Percentiles rank a stretch among this genome's conserved stretches.
Evolutionary conservation across 2,329 filamentous ascomycete species (phyloP).

Genomic region (Cercospora sp.): DNA sequence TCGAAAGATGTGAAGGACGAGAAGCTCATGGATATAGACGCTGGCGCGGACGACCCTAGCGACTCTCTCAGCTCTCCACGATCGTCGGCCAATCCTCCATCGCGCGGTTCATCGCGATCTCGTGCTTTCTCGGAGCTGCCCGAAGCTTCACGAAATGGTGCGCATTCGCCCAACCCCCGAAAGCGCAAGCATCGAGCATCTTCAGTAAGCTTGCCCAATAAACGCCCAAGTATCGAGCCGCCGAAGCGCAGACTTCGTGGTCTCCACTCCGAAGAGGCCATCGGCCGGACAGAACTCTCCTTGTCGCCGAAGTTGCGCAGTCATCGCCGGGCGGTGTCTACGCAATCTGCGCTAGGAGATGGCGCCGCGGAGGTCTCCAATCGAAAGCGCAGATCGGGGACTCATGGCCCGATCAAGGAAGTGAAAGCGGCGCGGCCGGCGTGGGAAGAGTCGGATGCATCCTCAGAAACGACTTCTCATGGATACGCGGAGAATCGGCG

Average conservation of each 20-base stretch:
- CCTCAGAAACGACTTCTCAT: slow-evolving; percentile 50
- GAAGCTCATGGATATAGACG: slow-evolving; percentile 28
- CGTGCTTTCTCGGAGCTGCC: slow-evolving; percentile 36
- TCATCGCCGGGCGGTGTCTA: slow-evolving; percentile 66
- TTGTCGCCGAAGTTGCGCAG: slow-evolving; percentile 59
- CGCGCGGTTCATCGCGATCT: slow-evolving; percentile 30
- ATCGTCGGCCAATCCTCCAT: slow-evolving; percentile 28
- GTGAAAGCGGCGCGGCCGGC: slow-evolving; percentile 38
- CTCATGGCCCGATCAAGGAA: slow-evolving; percentile 48
- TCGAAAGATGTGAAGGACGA: slow-evolving; percentile 25
- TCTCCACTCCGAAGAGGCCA: slow-evolving; percentile 33
- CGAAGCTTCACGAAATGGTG: slow-evolving; percentile 25
- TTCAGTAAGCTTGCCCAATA: slow-evolving; percentile 37
- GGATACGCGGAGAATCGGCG: slow-evolving; percentile 58
- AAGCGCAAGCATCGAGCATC: slow-evolving; percentile 42
- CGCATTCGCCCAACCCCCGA: slow-evolving; percentile 37
- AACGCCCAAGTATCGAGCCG: slow-evolving; percentile 35
- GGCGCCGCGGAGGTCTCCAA: slow-evolving; percentile 40
- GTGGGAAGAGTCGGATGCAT: slow-evolving; percentile 63
- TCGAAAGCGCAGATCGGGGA: slow-evolving; percentile 48
- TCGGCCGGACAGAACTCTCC: slow-evolving; percentile 47
- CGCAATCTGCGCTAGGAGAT: slow-evolving; percentile 61
- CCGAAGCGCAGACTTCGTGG: slow-evolving; percentile 32
- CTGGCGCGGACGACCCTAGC: slow-evolving; percentile 30
- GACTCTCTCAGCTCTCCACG: slow-evolving; percentile 36